These are phyloP conservation scores for Colletotrichum liaoningense DNA, from an alignment of 2,329 filamentous ascomycete species.

Conservation along the genomic window DNA sequence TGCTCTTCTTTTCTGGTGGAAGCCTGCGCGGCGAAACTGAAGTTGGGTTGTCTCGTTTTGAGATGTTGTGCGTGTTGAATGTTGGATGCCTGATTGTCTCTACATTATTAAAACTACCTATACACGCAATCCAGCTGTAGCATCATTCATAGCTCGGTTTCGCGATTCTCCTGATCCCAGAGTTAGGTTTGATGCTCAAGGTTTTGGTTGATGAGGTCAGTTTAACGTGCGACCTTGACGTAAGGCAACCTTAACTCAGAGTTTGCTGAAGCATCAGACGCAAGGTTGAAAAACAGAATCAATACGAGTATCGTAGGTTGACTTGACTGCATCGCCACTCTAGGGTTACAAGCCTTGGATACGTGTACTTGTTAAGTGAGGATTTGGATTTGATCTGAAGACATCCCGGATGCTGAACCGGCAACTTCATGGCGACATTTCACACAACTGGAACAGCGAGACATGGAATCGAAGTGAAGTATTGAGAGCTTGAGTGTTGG, in stretches of 20 bases:
- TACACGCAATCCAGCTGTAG: neutral
- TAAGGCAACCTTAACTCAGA: neutral
- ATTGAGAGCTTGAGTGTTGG: neutral
- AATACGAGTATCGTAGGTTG: too few relatives aligned
- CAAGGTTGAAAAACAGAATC: neutral
- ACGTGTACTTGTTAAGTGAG: too few relatives aligned
- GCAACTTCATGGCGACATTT: neutral
- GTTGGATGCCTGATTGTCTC: neutral
- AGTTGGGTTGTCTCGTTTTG: neutral
- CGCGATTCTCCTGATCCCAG: neutral
- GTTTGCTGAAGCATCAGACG: neutral
- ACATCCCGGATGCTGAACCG: neutral
- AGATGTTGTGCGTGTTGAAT: neutral
- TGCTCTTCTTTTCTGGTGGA: neutral
- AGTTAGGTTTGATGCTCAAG: neutral
- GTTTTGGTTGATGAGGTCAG: neutral
- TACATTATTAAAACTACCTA: too few relatives aligned
- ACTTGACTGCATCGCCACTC: neutral
- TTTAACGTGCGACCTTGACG: neutral
- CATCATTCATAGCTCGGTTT: neutral
- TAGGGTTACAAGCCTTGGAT: too few relatives aligned
- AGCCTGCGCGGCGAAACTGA: neutral
- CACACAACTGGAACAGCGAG: neutral
- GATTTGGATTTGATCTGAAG: too few relatives aligned
- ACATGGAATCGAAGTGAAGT: neutral